Base-by-base conservation (phyloP, 2,329 filamentous ascomycete species). In the Cladosporium cucumerinum region DNA sequence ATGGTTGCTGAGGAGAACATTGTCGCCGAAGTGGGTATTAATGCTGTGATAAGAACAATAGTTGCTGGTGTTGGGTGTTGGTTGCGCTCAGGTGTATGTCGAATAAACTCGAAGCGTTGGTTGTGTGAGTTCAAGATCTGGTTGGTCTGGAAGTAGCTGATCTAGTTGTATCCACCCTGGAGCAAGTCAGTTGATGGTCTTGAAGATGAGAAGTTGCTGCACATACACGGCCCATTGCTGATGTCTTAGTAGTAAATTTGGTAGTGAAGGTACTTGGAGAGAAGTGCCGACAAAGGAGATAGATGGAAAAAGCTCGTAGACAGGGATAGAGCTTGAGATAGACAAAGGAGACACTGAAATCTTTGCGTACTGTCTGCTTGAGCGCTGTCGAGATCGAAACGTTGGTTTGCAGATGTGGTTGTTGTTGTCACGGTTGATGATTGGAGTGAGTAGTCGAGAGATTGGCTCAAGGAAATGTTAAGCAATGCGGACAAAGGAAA, bases 91-190 rank as follows among this genome's bases (percentile, higher is more conserved):
- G 61, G 51, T 63, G 62, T 65, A 25, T 48, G 54, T 48, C 48
- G 48, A 48, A 34, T n/a, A 39, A 25, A 18, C 2, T 16, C 32
- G 25, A 48, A 30, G 51, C 7, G 51, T 21, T 54, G 18, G 16
- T 21, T 10, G 18, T 21, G 5, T 32, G 5, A 11, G 39, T 46
- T 46, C 39, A 46, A 46, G 26, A 54, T 54, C 51, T 54, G 51
- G 28, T 54, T 28, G 51, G 18, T 32, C 16, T 61, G 11, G 21
- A 39, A 52, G 71, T 72, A 26, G 58, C 16, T 30, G 34, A 54
- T 62, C 60, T 64, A 64, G 61, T 65, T 65, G 57, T 65, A 65
- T 52, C 63, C 63, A 25, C 63, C 63, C 63, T 65, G 32, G 0
- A 11, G 21, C 18, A 49, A 39, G 39, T 64, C 60, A 62, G 60